Percentiles rank a stretch among this genome's conserved stretches.
Evolutionary conservation across 768 basidiomycete species (phyloP).

Genomic region (Cystofilobasidium capitatum): DNA sequence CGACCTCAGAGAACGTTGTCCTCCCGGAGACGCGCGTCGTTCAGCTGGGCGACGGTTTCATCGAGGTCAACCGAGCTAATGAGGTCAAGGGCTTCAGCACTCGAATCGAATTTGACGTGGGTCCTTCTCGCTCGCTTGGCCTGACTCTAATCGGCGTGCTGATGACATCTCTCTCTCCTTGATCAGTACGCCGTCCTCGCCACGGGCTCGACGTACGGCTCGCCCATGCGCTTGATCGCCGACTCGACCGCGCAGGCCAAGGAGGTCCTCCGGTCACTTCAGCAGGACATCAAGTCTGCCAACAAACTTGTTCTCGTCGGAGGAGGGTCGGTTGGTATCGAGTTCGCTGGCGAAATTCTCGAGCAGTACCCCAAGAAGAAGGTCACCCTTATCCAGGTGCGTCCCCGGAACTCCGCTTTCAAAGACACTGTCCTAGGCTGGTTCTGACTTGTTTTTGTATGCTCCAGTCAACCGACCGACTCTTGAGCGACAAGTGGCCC

Average conservation of each 20-base stretch:
- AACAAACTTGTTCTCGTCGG: slow-evolving; percentile 39
- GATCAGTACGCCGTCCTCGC: slow-evolving; percentile 19
- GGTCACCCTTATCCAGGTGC: slow-evolving; percentile 12
- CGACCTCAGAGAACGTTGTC: background rate
- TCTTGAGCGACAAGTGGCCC: slow-evolving; percentile 5
- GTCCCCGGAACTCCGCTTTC: background rate
- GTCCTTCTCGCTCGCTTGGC: background rate
- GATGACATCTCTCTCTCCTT: background rate
- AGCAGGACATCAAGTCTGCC: background rate
- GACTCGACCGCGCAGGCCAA: background rate
- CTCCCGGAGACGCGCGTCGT: slow-evolving; percentile 18
- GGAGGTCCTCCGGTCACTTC: background rate
- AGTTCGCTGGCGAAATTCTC: slow-evolving; percentile 40
- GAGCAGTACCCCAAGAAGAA: slow-evolving; percentile 31
- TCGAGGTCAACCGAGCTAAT: slow-evolving; percentile 5
- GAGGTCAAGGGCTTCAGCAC: background rate
- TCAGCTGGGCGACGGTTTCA: slow-evolving; percentile 6
- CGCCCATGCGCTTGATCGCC: slow-evolving; percentile 1
- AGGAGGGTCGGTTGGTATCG: slow-evolving; percentile 40
- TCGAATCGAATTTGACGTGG: slow-evolving; percentile 18
- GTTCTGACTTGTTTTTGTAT: background rate
- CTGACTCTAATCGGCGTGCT: background rate
- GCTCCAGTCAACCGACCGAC: slow-evolving; percentile 9
- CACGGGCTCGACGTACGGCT: slow-evolving; percentile 21
- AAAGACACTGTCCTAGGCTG: too few species aligned